Conservation (phyloP, 345 rosid genomes). For the Isatis tinctoria region DNA sequence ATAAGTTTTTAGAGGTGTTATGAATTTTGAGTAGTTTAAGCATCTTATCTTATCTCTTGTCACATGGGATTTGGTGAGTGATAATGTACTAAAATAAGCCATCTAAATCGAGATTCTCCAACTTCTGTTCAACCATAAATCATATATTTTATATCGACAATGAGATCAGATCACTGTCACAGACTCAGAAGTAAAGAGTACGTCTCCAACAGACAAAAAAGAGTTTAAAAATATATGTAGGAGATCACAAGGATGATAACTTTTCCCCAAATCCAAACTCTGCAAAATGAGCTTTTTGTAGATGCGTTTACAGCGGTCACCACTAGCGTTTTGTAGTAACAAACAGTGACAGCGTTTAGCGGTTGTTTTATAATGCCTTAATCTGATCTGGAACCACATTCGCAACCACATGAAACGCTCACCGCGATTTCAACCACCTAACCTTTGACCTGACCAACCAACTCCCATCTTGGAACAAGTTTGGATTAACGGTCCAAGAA, state of each 20-base stretch:
- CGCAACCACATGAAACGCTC: conserved; percentile 5
- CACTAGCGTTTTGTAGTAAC: not conserved
- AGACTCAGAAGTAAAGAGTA: not conserved
- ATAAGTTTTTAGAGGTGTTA: not conserved
- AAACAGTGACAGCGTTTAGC: not conserved
- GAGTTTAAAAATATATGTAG: not conserved
- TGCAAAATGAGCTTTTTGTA: not conserved
- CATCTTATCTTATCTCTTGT: conserved; percentile 13
- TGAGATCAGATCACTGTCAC: not conserved
- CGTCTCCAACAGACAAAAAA: too few relatives aligned
- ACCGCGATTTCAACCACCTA: not conserved
- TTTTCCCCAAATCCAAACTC: not conserved
- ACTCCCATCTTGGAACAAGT: conserved; percentile 38
- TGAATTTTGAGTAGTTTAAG: not conserved
- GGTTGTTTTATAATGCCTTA: not conserved
- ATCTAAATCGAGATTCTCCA: not conserved
- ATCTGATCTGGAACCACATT: not conserved
- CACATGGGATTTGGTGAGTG: conserved; percentile 14
- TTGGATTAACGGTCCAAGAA: not conserved
- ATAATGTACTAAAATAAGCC: not conserved
- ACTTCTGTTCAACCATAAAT: not conserved
- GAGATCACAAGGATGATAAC: not conserved
- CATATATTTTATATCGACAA: not conserved
- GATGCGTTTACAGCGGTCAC: not conserved
- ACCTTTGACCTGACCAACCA: not conserved